Evolutionary conservation across 176 grass and related monocot species (phyloP).

Genomic region (Eragrostis curvula): DNA sequence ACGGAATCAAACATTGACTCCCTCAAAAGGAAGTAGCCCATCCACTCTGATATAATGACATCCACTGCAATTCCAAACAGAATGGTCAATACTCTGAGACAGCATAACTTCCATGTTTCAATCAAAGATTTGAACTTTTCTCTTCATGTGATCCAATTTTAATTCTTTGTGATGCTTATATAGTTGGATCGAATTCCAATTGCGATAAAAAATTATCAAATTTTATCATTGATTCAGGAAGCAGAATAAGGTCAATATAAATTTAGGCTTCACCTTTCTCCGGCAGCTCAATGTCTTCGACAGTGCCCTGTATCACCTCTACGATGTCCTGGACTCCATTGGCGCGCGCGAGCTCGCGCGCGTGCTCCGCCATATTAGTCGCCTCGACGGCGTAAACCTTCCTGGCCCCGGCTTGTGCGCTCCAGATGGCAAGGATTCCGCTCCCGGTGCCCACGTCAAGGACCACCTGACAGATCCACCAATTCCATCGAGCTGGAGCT

Average conservation of each 20-base stretch:
- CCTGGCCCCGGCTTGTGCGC: constrained; percentile 86
- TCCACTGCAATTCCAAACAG: constrained; percentile 66
- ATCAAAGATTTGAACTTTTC: not conserved
- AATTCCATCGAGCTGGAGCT: constrained; percentile 16
- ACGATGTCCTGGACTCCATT: constrained; percentile 76
- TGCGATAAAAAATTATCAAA: not conserved
- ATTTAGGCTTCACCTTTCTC: constrained; percentile 73
- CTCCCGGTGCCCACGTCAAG: constrained; percentile 96
- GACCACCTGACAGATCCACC: constrained; percentile 65
- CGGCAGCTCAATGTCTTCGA: constrained; percentile 78
- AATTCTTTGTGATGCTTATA: not conserved
- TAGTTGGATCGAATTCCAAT: not conserved
- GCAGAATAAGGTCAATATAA: not conserved
- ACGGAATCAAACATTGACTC: constrained; percentile 99
- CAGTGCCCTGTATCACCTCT: constrained; percentile 88
- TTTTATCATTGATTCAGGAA: not conserved
- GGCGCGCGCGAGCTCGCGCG: constrained; percentile 76
- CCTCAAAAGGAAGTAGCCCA: constrained; percentile 98
- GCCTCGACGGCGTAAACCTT: constrained; percentile 98
- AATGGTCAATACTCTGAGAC: constrained; percentile 2
- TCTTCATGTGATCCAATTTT: not conserved
- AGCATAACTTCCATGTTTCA: not conserved
- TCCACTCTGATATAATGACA: constrained; percentile 99
- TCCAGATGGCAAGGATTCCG: constrained; percentile 97
- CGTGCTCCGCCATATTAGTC: constrained; percentile 95